A percentile compares a stretch with the other conserved stretches of the same genome.
phyloP scores from a whole-genome alignment of 129 eudicot species.

The Artemisia annua region DNA sequence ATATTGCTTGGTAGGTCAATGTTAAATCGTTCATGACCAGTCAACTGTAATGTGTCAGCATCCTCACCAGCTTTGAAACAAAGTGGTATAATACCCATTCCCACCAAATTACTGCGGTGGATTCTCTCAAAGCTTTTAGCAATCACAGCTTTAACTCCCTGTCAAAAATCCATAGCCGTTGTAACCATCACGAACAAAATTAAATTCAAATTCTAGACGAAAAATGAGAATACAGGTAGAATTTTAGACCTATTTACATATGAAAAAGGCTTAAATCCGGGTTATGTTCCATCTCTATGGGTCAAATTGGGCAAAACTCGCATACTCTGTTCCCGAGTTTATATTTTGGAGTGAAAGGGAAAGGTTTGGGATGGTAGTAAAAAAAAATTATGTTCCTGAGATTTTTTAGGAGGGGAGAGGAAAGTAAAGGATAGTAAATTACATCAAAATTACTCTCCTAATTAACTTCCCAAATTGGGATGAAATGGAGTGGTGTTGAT shows the following conservation, averaged over 20 bases:
- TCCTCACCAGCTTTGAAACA: slow-evolving; percentile 94
- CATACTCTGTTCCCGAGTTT: no score
- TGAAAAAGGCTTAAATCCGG: no score
- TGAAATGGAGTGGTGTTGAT: no score
- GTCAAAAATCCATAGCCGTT: slow-evolving; percentile 18
- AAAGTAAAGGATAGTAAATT: no score
- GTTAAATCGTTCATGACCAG: slow-evolving; percentile 84
- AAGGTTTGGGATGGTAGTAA: no score
- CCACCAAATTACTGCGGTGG: slow-evolving; percentile 92
- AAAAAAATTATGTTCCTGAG: no score
- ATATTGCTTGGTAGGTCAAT: slow-evolving; percentile 72
- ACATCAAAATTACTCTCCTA: no score
- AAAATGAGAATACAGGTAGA: not conserved
- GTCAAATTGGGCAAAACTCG: not conserved
- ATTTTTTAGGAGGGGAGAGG: no score
- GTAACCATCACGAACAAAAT: not conserved
- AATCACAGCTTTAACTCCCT: slow-evolving; percentile 92
- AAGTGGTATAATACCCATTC: slow-evolving; percentile 89
- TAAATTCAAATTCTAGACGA: not conserved
- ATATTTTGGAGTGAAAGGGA: no score
- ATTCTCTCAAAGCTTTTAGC: slow-evolving; percentile 95
- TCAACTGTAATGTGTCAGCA: slow-evolving; percentile 73
- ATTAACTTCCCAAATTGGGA: no score
- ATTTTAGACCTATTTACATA: not conserved
- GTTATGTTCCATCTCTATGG: no score